These are phyloP conservation scores for Deuterostichococcus epilithicus DNA, from an alignment of 139 green algal species.

Conservation along the genomic window DNA sequence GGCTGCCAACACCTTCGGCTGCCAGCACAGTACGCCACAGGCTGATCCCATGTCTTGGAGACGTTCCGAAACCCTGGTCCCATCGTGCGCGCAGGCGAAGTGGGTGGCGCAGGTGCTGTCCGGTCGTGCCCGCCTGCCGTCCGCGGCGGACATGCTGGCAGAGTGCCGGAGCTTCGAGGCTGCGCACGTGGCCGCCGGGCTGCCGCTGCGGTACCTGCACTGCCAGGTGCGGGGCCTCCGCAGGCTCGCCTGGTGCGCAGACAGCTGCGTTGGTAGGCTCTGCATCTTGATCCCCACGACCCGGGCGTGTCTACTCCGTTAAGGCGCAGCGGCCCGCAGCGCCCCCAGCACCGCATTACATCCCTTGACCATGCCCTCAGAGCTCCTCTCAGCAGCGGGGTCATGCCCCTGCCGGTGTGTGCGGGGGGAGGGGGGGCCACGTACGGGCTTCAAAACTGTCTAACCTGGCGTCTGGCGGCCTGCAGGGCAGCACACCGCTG, in stretches of 20 bases:
- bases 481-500: neutral
- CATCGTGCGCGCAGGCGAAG: slow-evolving; percentile 1
- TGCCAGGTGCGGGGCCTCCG: slow-evolving; percentile 11
- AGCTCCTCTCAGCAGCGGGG: neutral
- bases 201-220: slow-evolving; percentile 18
- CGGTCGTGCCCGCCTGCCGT: slow-evolving; percentile 25
- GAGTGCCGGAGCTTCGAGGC: slow-evolving; percentile 18
- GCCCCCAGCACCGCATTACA: no score
- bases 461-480: neutral
- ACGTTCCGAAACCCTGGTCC: no score
- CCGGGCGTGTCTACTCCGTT: neutral
- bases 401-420: neutral
- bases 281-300: neutral
- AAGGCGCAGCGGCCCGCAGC: neutral
- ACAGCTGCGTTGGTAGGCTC: neutral
- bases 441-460: neutral
- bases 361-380: no score
- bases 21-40: no score
- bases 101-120: slow-evolving; percentile 36
- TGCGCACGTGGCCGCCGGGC: neutral
- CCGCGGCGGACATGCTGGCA: slow-evolving; percentile 22
- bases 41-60: neutral
- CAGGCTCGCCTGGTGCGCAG: neutral
- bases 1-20: no score
- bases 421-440: neutral